Percentiles rank a stretch among this genome's conserved stretches.
Evolutionary conservation across 164 flowering plant genomes (phyloP).

Genomic region (Liquidambar formosana): DNA sequence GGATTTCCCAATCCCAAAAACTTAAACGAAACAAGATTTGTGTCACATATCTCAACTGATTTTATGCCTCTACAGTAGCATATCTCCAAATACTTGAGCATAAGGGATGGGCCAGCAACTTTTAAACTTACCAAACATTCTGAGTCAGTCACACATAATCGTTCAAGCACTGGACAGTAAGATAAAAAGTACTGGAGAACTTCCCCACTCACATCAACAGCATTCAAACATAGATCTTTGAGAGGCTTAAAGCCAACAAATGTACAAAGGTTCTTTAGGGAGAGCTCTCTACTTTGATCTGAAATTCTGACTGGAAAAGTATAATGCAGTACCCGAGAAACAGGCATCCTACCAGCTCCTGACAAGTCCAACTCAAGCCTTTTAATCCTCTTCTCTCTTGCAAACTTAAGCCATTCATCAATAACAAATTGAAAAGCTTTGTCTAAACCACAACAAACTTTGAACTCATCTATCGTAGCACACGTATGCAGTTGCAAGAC

Average conservation of each 20-base stretch:
- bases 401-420: slow-evolving; percentile 18
- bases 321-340: slow-evolving; percentile 3
- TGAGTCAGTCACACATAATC: slow-evolving; percentile 12
- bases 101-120: slow-evolving; percentile 2
- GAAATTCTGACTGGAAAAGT: slow-evolving; percentile 3
- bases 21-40: slow-evolving; percentile 15
- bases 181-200: slow-evolving; percentile 8
- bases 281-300: background rate
- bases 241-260: slow-evolving; percentile 5
- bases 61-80: slow-evolving; percentile 9
- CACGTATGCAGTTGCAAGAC: too few species aligned
- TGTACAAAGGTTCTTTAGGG: background rate
- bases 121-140: slow-evolving; percentile 15
- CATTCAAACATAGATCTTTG: slow-evolving; percentile 14
- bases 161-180: slow-evolving; percentile 4
- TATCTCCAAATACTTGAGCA: slow-evolving; percentile 17
- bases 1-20: slow-evolving; percentile 9
- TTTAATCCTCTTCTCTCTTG: slow-evolving; percentile 12
- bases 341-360: slow-evolving; percentile 8
- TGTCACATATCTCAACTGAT: slow-evolving; percentile 11
- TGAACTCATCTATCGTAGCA: slow-evolving; percentile 6
- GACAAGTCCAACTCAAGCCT: slow-evolving; percentile 20
- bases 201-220: slow-evolving; percentile 17
- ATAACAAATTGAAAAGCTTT: slow-evolving; percentile 8
- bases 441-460: slow-evolving; percentile 17